These are phyloP conservation scores for Microdochium paspali DNA, from an alignment of 2,329 filamentous ascomycete genomes.

Conservation along the genomic window DNA sequence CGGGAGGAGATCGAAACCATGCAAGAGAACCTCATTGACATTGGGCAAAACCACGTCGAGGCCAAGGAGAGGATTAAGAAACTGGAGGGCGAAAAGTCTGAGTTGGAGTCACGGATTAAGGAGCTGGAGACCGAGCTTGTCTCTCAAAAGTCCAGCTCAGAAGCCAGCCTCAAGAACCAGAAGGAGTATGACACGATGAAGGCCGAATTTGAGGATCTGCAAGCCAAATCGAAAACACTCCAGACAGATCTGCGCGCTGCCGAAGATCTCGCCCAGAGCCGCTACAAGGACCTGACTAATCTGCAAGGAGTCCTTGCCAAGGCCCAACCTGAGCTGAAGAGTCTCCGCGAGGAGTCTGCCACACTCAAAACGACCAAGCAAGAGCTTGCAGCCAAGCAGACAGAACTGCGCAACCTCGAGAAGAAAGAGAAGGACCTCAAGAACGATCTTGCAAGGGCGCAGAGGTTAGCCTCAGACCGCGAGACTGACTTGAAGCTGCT, in stretches of 20 bases:
- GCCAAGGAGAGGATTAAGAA: slow-evolving; percentile 69
- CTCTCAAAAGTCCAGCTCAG: slow-evolving; percentile 18
- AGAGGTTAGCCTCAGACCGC: slow-evolving; percentile 61
- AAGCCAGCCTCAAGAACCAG: slow-evolving; percentile 45
- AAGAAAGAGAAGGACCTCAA: slow-evolving; percentile 47
- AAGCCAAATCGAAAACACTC: slow-evolving; percentile 57
- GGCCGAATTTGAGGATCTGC: slow-evolving; percentile 56
- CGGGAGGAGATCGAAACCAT: slow-evolving; percentile 80
- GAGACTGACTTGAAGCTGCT: slow-evolving; percentile 70
- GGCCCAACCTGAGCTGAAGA: slow-evolving; percentile 76
- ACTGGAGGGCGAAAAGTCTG: slow-evolving; percentile 58
- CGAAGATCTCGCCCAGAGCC: slow-evolving; percentile 73
- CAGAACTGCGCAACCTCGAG: slow-evolving; percentile 5
- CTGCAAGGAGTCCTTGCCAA: slow-evolving; percentile 73
- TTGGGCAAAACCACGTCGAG: slow-evolving; percentile 77
- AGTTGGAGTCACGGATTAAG: slow-evolving; percentile 53
- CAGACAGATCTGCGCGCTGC: slow-evolving; percentile 80
- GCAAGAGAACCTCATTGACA: slow-evolving; percentile 66
- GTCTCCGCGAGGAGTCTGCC: slow-evolving; percentile 65
- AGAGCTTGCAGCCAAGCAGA: slow-evolving; percentile 50
- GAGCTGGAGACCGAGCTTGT: slow-evolving; percentile 64
- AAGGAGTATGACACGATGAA: slow-evolving; percentile 48
- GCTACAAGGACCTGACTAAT: slow-evolving; percentile 82
- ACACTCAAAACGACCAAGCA: slow-evolving; percentile 67
- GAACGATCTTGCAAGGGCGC: slow-evolving; percentile 60